A percentile compares a stretch with the other conserved stretches of the same genome.
phyloP scores from a whole-genome alignment of 345 rosid species.

The Nasturtium officinale region DNA sequence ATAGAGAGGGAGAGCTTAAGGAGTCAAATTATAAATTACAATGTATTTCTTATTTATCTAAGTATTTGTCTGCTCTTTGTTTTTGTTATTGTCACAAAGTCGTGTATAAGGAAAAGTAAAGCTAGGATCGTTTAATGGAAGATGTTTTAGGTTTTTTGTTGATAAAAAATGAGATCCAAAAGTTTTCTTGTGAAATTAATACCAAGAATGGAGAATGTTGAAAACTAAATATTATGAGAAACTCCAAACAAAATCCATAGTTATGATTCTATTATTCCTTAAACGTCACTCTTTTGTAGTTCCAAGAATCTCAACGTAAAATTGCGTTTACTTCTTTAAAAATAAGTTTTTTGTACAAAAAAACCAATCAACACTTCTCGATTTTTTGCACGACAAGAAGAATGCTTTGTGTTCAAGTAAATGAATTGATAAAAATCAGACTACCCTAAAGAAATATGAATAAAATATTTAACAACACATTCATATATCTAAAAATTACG shows the following conservation, averaged over 20 bases:
- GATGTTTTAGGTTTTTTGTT: constrained; percentile 6
- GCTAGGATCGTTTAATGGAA: background rate
- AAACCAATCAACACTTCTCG: background rate
- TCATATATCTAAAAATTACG: background rate
- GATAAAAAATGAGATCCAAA: background rate
- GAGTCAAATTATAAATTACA: constrained; percentile 16
- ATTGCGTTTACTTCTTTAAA: background rate
- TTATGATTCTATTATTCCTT: constrained; percentile 17
- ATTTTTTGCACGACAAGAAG: constrained; percentile 3
- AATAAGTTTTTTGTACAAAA: background rate
- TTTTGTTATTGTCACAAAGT: background rate
- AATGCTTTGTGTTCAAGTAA: constrained; percentile 25
- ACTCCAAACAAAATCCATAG: background rate
- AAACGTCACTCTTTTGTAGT: constrained; percentile 30
- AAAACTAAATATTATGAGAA: background rate
- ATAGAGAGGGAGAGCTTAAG: constrained; percentile 32
- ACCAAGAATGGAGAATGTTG: constrained; percentile 8
- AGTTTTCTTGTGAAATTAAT: background rate
- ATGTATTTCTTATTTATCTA: constrained; percentile 18
- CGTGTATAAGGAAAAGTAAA: background rate
- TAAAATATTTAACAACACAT: background rate
- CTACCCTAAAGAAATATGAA: background rate
- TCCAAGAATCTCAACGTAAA: constrained; percentile 26
- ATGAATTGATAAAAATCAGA: constrained; percentile 1
- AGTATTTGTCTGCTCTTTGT: background rate